Evolutionary conservation across 2,329 filamentous ascomycete genomes (phyloP).

Genomic region (Fusarium burgessii): DNA sequence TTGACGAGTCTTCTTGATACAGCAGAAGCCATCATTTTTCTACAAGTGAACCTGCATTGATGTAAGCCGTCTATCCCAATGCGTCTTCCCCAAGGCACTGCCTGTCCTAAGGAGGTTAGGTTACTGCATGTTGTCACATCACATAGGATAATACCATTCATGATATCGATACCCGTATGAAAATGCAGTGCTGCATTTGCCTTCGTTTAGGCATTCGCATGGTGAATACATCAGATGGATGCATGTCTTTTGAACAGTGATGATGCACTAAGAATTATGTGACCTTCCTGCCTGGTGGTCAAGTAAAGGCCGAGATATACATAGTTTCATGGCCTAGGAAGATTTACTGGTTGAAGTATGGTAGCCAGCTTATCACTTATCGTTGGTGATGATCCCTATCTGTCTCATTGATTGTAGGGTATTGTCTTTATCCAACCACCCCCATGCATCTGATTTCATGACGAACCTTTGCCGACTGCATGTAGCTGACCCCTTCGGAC

Average conservation of each 20-base stretch:
- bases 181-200: background rate
- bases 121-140: background rate
- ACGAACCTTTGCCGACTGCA: background rate
- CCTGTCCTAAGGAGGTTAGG: conserved; percentile 9
- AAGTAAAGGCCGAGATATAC: background rate
- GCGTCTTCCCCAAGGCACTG: conserved; percentile 8
- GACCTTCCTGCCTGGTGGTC: background rate
- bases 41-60: background rate
- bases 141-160: background rate
- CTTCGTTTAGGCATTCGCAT: background rate
- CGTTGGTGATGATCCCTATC: background rate
- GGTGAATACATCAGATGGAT: background rate
- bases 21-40: background rate
- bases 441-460: conserved; percentile 8
- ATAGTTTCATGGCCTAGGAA: background rate
- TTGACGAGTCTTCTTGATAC: background rate
- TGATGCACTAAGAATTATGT: background rate
- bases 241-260: background rate
- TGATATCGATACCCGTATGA: background rate
- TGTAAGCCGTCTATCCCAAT: conserved; percentile 16
- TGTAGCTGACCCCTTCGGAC: conserved; percentile 2
- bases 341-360: background rate
- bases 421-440: conserved; percentile 20
- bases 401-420: background rate
- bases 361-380: conserved; percentile 8